These are phyloP conservation scores for Heterobasidion occidentale DNA, from an alignment of 1,284 basidiomycete genomes.

Conservation along the genomic window DNA sequence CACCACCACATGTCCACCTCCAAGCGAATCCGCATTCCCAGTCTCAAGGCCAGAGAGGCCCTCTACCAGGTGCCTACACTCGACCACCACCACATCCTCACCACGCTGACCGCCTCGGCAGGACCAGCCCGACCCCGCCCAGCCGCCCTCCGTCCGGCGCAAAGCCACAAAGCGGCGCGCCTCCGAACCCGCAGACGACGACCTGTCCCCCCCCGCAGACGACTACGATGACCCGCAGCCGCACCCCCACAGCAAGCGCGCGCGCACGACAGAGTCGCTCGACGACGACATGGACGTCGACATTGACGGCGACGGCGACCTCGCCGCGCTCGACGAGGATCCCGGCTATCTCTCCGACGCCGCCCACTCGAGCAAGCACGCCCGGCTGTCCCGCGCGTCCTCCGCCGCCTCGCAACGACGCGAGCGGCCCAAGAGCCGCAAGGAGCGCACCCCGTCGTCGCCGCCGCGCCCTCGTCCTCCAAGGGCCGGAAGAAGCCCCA, in stretches of 20 bases:
- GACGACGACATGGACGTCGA: conserved; percentile 17
- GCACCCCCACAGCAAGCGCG: conserved; percentile 7
- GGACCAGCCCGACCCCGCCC: not conserved
- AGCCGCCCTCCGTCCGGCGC: conserved; percentile 4
- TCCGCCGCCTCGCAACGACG: conserved; percentile 8
- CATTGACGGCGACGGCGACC: conserved; percentile 10
- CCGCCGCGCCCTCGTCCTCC: not conserved
- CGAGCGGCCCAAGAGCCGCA: not conserved
- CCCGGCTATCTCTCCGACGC: not conserved
- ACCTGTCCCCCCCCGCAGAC: not conserved
- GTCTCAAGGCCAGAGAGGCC: not conserved
- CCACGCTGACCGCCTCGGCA: too few relatives aligned
- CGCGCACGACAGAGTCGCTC: conserved; percentile 6
- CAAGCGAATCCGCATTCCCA: not conserved
- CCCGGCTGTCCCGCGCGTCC: not conserved
- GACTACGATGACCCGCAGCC: not conserved
- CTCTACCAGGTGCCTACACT: not conserved
- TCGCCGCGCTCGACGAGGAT: not conserved
- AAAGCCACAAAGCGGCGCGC: conserved; percentile 11
- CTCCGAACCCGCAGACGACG: conserved; percentile 5
- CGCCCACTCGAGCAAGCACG: not conserved
- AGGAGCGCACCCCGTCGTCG: not conserved
- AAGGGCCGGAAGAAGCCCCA: conserved; percentile 7
- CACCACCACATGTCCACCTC: not conserved
- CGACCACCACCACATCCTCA: too few relatives aligned